Conservation (phyloP, 306 rosid species). For the Cicer arietinum region DNA sequence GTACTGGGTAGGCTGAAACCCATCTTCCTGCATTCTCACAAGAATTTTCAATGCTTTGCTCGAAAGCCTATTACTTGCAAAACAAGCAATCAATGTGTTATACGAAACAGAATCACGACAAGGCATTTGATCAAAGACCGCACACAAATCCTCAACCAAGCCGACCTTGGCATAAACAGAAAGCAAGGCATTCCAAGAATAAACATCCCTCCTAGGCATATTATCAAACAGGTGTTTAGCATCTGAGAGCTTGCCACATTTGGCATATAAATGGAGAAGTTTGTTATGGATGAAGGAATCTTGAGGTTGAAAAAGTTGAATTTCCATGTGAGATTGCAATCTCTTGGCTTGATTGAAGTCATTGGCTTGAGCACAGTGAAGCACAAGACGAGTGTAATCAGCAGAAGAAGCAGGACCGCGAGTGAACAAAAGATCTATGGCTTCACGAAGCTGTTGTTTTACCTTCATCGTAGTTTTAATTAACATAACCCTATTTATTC, state of each 20-base stretch:
- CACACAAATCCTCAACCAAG: slow-evolving; percentile 46
- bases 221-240: slow-evolving; percentile 61
- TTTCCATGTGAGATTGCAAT: slow-evolving; percentile 71
- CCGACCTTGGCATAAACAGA: slow-evolving; percentile 55
- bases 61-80: slow-evolving; percentile 53
- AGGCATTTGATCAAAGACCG: slow-evolving; percentile 61
- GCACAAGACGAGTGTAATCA: slow-evolving; percentile 65
- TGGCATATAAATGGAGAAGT: slow-evolving; percentile 61
- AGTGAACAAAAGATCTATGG: slow-evolving; percentile 53
- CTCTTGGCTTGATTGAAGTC: slow-evolving; percentile 66
- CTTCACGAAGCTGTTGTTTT: slow-evolving; percentile 54
- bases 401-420: slow-evolving; percentile 58
- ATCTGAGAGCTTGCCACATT: slow-evolving; percentile 56
- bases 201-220: slow-evolving; percentile 60
- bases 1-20: slow-evolving; percentile 58
- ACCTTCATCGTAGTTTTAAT: slow-evolving; percentile 45
- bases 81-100: slow-evolving; percentile 61
- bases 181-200: slow-evolving; percentile 71
- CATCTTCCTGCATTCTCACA: slow-evolving; percentile 58
- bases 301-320: slow-evolving; percentile 59
- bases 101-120: slow-evolving; percentile 59
- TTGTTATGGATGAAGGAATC: slow-evolving; percentile 66
- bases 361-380: slow-evolving; percentile 64
- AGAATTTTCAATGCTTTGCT: slow-evolving; percentile 52
- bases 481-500: background rate